Conservation (phyloP, 257 asterid genomes). For the Cynanchum wilfordii region DNA sequence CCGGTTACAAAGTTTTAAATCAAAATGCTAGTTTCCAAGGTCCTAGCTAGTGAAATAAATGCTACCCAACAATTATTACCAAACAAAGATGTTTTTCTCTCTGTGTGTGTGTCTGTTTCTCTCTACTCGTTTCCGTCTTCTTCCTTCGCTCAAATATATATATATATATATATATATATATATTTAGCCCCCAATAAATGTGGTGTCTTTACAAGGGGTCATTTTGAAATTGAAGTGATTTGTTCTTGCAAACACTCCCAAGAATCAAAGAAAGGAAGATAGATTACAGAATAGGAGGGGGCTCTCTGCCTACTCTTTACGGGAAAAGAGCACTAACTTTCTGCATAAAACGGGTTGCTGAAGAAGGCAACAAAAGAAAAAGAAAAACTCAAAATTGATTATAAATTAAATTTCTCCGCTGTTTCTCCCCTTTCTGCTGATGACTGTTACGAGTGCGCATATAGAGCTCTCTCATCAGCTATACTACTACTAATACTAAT, state of each 20-base stretch:
- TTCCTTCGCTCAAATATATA: background rate
- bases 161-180: background rate
- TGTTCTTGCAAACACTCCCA: conserved; percentile 16
- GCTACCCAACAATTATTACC: conserved; percentile 7
- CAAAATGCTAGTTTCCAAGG: conserved; percentile 24
- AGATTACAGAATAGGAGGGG: background rate
- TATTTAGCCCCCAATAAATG: background rate
- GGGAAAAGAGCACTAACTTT: conserved; percentile 4
- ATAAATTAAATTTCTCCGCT: background rate
- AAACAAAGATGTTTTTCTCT: background rate
- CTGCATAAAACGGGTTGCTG: background rate
- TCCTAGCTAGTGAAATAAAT: conserved; percentile 15
- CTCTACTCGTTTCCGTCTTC: background rate
- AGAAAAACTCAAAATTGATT: conserved; percentile 2
- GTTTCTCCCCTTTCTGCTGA: background rate
- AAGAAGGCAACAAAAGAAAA: conserved; percentile 3
- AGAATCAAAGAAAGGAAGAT: background rate
- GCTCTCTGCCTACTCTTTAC: background rate
- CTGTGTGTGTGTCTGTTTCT: background rate
- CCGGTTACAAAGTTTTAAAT: conserved; percentile 16
- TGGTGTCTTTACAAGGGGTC: background rate
- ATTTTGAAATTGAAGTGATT: background rate
- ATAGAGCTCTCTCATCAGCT: too few relatives aligned
- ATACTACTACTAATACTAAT: background rate
- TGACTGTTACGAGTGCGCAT: background rate